Evolutionary conservation across 2,329 filamentous ascomycete genomes (phyloP).

Genomic region (Talaromyces rugulosus): DNA sequence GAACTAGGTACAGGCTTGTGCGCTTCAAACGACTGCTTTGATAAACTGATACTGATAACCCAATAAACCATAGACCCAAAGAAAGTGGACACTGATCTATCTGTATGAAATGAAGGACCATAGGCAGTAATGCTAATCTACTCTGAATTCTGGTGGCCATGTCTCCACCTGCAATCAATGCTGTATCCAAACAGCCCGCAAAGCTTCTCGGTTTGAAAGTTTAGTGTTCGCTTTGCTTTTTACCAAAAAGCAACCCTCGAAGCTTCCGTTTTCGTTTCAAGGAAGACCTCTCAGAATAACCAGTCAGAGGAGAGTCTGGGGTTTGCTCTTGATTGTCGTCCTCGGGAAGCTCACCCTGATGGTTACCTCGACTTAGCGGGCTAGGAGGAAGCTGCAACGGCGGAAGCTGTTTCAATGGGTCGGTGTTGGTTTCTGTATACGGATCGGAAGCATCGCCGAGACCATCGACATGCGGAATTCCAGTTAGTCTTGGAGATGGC

Average conservation of each 20-base stretch:
- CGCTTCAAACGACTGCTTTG: background rate
- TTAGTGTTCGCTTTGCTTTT: constrained; percentile 1
- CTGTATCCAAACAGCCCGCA: background rate
- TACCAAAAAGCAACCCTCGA: constrained; percentile 9
- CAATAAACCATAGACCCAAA: background rate
- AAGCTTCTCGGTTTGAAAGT: background rate
- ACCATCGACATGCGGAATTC: background rate
- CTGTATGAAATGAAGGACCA: background rate
- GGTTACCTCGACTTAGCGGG: constrained; percentile 31
- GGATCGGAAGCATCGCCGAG: background rate
- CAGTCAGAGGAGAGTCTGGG: constrained; percentile 1
- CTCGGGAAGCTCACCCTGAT: constrained; percentile 16
- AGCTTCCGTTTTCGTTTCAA: constrained; percentile 3
- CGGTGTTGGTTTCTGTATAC: background rate
- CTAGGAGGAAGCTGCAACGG: constrained; percentile 20
- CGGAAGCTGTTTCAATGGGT: constrained; percentile 6
- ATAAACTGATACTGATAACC: background rate
- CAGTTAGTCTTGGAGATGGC: constrained; percentile 1
- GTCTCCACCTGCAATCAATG: background rate
- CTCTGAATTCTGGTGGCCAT: too few species aligned
- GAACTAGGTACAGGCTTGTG: background rate
- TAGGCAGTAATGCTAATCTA: background rate
- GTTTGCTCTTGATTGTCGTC: background rate
- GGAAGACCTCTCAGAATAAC: background rate
- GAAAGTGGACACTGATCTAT: background rate